phyloP scores from a whole-genome alignment of 2,329 filamentous ascomycete species.

The Fusarium sp. region DNA sequence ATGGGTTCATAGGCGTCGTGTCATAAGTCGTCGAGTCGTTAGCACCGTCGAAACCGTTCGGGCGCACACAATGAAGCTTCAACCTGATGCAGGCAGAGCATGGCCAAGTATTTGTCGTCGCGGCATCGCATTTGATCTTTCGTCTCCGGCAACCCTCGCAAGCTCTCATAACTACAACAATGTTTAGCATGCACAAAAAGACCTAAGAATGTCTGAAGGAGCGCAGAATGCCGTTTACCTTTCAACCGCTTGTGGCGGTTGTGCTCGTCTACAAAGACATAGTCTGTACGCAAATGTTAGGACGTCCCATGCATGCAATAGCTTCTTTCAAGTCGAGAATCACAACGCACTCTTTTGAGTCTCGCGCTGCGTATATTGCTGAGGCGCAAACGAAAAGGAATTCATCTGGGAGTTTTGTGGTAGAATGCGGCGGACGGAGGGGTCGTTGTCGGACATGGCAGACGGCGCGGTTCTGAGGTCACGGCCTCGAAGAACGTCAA shows the following conservation, averaged over 20 bases:
- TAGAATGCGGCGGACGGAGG: constrained; percentile 70
- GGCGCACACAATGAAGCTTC: constrained; percentile 93
- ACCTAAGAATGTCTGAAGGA: neutral
- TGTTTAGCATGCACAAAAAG: constrained; percentile 14
- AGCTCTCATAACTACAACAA: constrained; percentile 85
- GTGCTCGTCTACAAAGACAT: constrained; percentile 99
- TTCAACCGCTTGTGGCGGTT: constrained; percentile 98
- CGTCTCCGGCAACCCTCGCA: constrained; percentile 94
- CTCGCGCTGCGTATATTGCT: constrained; percentile 68
- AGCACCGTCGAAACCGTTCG: constrained; percentile 76
- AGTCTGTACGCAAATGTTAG: constrained; percentile 70
- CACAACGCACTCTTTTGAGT: constrained; percentile 83
- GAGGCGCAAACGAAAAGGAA: constrained; percentile 80
- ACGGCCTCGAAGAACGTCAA: constrained; percentile 40
- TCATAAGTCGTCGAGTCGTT: constrained; percentile 52
- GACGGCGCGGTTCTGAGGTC: constrained; percentile 38
- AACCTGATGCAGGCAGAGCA: constrained; percentile 93
- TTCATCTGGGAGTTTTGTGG: constrained; percentile 74
- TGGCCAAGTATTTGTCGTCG: constrained; percentile 97
- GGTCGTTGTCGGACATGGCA: constrained; percentile 71
- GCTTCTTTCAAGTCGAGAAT: neutral
- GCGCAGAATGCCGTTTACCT: constrained; percentile 66
- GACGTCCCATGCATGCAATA: neutral
- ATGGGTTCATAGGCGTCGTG: constrained; percentile 48
- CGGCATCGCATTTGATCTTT: constrained; percentile 98